Base-by-base conservation (phyloP, 176 grass and related monocot species). In the Aegilops umbellulata region DNA sequence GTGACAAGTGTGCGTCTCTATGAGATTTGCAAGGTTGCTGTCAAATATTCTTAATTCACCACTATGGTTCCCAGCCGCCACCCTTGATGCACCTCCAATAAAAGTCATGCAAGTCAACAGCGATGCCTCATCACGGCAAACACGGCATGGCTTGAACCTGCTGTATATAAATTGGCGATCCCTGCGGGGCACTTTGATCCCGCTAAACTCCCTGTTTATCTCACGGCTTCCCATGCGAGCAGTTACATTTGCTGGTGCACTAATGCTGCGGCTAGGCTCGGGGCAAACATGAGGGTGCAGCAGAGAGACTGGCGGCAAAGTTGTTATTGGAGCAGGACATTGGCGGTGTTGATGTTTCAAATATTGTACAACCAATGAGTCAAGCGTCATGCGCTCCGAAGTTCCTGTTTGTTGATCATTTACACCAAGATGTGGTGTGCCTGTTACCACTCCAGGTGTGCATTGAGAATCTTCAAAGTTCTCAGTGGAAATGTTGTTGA, bases 131-230 rank as follows among this genome's bases (percentile, higher is more conserved):
- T 96, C 97, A 74, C 94, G 89, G 32, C 97, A 99, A 53, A 93
- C 91, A 67, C 94, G 97, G 77, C 88, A 99, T 22, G 86, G 92
- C 87, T 91, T 99, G 85, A 94, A 99, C 68, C 97, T 90, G 77
- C 97, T 99, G 74, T 96, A 99, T 82, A 99, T 94, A 89, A 94
- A 95, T 86, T 99, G 97, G 4, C 97, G 88, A 63, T 99, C 97
- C 64, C 94, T 92, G 20, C 94, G 93, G 84, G 92, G 86, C 49
- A 88, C 60, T 74, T 96, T 90, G 51, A 94, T 89, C 46, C 91
- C 90, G 82, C 92, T 93, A 82, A 95, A 99, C 69, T 91, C 84
- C 78, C 95, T 94, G 34, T 73, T 96, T 84, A 96, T 89, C 77
- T 99, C 97, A 55, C 92, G 81, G 68, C 82, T 92, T 35, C 87